A percentile compares a stretch with the other conserved stretches of the same genome.
Evolutionary conservation across 352 stramenopile species (phyloP).

Genomic region (Thraustochytrium sp.): DNA sequence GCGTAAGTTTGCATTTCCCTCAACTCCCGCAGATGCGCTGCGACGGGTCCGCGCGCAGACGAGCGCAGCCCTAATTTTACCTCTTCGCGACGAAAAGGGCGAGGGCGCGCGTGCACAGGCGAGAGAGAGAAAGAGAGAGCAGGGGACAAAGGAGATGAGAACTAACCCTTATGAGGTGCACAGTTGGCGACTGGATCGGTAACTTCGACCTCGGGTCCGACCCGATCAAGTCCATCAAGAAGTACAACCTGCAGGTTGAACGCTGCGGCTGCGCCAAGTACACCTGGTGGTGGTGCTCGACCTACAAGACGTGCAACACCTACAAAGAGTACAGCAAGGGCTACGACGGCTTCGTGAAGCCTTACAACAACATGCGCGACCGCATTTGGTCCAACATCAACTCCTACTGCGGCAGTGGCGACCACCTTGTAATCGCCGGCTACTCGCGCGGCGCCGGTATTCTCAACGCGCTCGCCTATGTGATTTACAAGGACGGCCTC

Average conservation of each 20-base stretch:
- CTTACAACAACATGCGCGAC: conserved; percentile 30
- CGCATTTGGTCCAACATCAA: not conserved
- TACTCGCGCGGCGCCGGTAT: conserved; percentile 5
- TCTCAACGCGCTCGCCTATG: not conserved
- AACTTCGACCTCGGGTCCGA: conserved; percentile 6
- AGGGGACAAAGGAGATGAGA: not conserved
- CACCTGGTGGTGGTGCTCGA: conserved; percentile 4
- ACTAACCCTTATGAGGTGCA: not conserved
- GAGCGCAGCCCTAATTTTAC: too few relatives aligned
- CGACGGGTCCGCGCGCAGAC: not conserved
- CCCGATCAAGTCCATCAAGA: conserved; percentile 20
- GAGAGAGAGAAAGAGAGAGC: too few relatives aligned
- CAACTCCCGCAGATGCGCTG: not conserved
- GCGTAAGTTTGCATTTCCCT: not conserved
- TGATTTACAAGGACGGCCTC: conserved; percentile 22
- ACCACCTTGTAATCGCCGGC: not conserved
- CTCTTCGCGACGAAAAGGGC: too few relatives aligned
- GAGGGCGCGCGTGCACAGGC: too few relatives aligned
- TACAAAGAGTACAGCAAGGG: not conserved
- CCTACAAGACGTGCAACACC: conserved; percentile 19
- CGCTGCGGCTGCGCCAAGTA: not conserved
- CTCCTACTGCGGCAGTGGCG: not conserved
- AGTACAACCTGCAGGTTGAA: not conserved
- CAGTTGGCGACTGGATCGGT: conserved; percentile 6
- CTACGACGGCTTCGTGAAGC: conserved; percentile 24